phyloP scores from a whole-genome alignment of 129 eudicot species.

The Smallanthus sonchifolius region DNA sequence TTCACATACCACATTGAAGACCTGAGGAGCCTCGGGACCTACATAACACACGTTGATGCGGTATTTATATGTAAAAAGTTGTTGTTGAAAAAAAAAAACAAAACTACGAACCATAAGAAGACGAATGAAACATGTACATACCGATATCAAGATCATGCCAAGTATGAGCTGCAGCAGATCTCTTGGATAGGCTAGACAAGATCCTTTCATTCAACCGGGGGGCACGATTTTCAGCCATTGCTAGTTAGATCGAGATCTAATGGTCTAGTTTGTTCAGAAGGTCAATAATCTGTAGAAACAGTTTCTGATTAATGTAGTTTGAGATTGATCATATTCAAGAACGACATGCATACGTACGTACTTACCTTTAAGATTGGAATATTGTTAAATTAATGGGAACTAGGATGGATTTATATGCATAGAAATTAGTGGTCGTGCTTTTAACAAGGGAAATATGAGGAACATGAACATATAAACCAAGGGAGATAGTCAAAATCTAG shows the following conservation, averaged over 20 bases:
- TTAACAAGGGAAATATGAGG: conserved; percentile 21
- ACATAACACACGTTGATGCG: conserved; percentile 23
- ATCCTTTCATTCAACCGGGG: conserved; percentile 82
- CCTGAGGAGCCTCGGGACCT: conserved; percentile 82
- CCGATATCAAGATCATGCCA: conserved; percentile 99
- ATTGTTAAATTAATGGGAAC: background rate
- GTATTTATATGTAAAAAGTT: too few species aligned
- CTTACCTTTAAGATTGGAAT: background rate
- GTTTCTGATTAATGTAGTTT: background rate
- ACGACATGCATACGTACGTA: background rate
- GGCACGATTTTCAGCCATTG: conserved; percentile 35
- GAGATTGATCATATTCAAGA: background rate
- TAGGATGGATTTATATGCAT: conserved; percentile 9
- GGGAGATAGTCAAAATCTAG: conserved; percentile 6
- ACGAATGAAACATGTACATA: conserved; percentile 16
- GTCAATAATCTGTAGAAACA: conserved; percentile 12
- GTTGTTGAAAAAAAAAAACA: too few species aligned
- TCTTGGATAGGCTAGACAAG: conserved; percentile 75
- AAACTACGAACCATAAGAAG: background rate
- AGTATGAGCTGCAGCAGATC: conserved; percentile 96
- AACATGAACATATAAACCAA: conserved; percentile 4
- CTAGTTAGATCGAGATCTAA: background rate
- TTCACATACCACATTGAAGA: conserved; percentile 56
- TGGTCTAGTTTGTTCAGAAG: background rate
- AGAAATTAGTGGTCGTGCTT: conserved; percentile 21